Base-by-base conservation (phyloP, 2,329 filamentous ascomycete species). In the Alternaria triticina region DNA sequence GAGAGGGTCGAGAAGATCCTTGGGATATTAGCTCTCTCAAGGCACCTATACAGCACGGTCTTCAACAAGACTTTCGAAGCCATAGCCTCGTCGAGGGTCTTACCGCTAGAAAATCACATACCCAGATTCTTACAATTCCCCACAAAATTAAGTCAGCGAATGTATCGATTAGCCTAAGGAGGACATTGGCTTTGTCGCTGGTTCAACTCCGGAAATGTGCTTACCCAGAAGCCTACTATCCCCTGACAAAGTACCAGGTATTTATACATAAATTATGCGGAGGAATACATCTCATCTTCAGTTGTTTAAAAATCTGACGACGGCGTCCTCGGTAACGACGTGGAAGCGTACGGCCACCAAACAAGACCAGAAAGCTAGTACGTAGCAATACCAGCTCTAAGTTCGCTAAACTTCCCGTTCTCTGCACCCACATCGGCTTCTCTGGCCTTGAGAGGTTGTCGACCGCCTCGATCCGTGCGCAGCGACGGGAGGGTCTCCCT, bases 361-460 rank as follows among this genome's bases (percentile, higher is more conserved):
- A n/a, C 5, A 36, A 36, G 7, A 6, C 33, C 33, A 36, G 33
- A 36, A 36, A 36, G 0, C 13, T 15, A 36, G 33, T 36, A 6
- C 15, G n/a, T 0, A 5, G 2, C 9, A 36, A 13, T 0, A 13
- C 33, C 7, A 36, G 33, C 33, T 40, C 9, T n/a, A 17, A 6
- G 1, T 6, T 40, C n/a, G 5, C 9, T 4, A 17, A 40, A 0
- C 1, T 3, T 1, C 17, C 36, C 0, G 36, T 40, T 7, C 15
- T 40, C 36, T 40, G 36, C 36, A 17, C 36, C 0, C 36, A 40
- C 36, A 40, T n/a, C 15, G 15, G 33, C 8, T 40, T 40, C 33
- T 40, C 33, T 15, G 4, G 33, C 13, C 33, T 40, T 7, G 33
- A 40, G 13, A 40, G 15, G 7, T n/a, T 40, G 15, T 40, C 15